These are phyloP conservation scores for Porodaedalea pini DNA, from an alignment of 1,284 basidiomycete genomes.

Conservation along the genomic window DNA sequence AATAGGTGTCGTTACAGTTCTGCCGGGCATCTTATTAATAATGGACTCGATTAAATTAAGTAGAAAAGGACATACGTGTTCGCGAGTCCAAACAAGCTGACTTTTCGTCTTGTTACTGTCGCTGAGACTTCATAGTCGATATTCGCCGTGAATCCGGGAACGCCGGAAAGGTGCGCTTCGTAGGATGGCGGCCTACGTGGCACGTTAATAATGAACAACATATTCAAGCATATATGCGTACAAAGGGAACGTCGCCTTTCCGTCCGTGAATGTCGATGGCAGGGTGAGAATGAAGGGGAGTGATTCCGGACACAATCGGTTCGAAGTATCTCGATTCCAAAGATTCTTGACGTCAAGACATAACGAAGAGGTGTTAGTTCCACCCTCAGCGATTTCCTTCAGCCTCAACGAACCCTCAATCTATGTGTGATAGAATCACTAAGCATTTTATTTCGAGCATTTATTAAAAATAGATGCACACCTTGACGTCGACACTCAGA, in stretches of 20 bases:
- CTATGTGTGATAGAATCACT: slow-evolving; percentile 8
- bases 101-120: slow-evolving; percentile 42
- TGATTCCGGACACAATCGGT: slow-evolving; percentile 45
- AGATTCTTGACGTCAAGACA: slow-evolving; percentile 50
- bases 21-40: slow-evolving; percentile 25
- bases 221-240: background rate
- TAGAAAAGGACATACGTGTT: slow-evolving; percentile 9
- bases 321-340: slow-evolving; percentile 50
- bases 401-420: slow-evolving; percentile 32
- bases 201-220: slow-evolving; percentile 26
- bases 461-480: slow-evolving; percentile 25
- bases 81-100: slow-evolving; percentile 2
- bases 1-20: slow-evolving; percentile 57
- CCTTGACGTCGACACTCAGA: slow-evolving; percentile 61
- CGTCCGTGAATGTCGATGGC: slow-evolving; percentile 54
- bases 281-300: slow-evolving; percentile 53
- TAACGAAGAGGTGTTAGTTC: slow-evolving; percentile 47
- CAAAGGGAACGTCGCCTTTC: slow-evolving; percentile 44
- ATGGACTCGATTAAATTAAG: background rate
- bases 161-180: slow-evolving; percentile 53
- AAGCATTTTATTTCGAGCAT: background rate
- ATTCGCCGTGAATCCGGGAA: slow-evolving; percentile 63
- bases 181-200: slow-evolving; percentile 52
- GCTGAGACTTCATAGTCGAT: slow-evolving; percentile 57
- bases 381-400: slow-evolving; percentile 64